These are phyloP conservation scores for Arachnomyces sp. DNA, from an alignment of 2,329 filamentous ascomycete species.

Conservation along the genomic window DNA sequence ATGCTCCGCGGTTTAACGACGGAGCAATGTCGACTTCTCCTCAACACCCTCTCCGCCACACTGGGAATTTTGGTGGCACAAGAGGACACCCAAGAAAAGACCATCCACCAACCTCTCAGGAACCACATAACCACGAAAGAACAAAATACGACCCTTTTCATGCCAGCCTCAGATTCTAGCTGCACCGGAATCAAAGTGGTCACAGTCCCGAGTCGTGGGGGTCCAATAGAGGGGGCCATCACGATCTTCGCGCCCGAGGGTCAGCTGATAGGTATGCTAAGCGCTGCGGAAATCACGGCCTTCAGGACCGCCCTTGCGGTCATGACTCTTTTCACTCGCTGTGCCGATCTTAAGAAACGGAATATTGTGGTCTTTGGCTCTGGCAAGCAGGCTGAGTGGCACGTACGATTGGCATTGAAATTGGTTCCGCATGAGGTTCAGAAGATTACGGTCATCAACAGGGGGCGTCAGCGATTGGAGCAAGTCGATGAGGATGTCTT, in stretches of 20 bases:
- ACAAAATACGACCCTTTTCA: conserved; percentile 57
- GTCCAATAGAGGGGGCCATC: conserved; percentile 54
- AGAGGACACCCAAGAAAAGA: conserved; percentile 12
- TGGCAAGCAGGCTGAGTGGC: conserved; percentile 44
- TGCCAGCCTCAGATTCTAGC: conserved; percentile 58
- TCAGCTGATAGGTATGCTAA: conserved; percentile 57
- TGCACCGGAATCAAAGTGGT: conserved; percentile 67
- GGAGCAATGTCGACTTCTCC: conserved; percentile 26
- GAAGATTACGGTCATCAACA: conserved; percentile 70
- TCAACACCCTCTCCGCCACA: conserved; percentile 27
- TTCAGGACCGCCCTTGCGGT: conserved; percentile 71
- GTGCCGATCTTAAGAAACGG: conserved; percentile 18
- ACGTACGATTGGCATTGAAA: conserved; percentile 44
- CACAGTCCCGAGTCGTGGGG: conserved; percentile 44
- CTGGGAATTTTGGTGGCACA: conserved; percentile 19
- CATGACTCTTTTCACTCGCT: conserved; percentile 53
- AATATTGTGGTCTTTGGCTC: conserved; percentile 41
- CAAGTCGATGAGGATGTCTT: conserved; percentile 27
- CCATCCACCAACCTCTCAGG: conserved; percentile 38
- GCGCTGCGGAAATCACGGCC: conserved; percentile 66
- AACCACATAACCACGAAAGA: conserved; percentile 31
- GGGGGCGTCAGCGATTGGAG: conserved; percentile 51
- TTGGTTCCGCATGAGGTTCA: conserved; percentile 36
- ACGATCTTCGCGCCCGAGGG: conserved; percentile 60
- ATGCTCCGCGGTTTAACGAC: conserved; percentile 26